These are phyloP conservation scores for Excoecaria cochinchinensis DNA, from an alignment of 345 rosid species.

Conservation along the genomic window DNA sequence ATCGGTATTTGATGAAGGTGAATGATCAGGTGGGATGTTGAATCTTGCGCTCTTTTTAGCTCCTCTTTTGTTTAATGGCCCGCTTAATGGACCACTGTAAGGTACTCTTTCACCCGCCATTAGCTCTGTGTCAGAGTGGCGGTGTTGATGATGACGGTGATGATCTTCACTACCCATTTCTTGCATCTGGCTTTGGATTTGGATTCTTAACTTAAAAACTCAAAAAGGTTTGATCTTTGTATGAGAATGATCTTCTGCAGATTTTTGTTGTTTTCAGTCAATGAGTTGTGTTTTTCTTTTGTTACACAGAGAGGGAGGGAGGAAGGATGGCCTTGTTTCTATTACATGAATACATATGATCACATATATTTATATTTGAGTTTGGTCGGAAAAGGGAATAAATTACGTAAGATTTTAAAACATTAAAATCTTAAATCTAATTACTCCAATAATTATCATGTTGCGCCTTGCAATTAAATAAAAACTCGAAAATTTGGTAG, in stretches of 20 bases:
- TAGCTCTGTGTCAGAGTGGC: constrained; percentile 44
- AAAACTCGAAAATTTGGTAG: no score
- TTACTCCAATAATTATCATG: no score
- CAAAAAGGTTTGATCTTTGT: not conserved
- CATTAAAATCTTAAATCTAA: no score
- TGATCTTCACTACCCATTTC: constrained; percentile 33
- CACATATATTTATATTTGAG: no score
- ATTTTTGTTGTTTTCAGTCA: no score
- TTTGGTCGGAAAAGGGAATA: no score
- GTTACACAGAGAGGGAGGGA: no score
- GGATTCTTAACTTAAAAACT: not conserved
- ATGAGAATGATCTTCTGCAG: not conserved
- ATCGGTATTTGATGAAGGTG: constrained; percentile 23
- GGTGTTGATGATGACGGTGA: constrained; percentile 22
- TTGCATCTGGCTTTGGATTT: constrained; percentile 12
- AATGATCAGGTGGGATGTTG: constrained; percentile 22
- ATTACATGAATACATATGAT: no score
- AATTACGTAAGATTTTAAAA: no score
- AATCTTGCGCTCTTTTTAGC: constrained; percentile 40
- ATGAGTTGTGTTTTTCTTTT: no score
- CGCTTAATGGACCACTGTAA: constrained; percentile 49
- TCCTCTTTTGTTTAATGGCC: constrained; percentile 50
- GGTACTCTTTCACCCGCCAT: constrained; percentile 25
- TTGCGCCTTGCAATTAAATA: no score
- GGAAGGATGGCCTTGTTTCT: no score